Base-by-base conservation (phyloP, 2,329 filamentous ascomycete genomes). In the Epichloe amarillans region DNA sequence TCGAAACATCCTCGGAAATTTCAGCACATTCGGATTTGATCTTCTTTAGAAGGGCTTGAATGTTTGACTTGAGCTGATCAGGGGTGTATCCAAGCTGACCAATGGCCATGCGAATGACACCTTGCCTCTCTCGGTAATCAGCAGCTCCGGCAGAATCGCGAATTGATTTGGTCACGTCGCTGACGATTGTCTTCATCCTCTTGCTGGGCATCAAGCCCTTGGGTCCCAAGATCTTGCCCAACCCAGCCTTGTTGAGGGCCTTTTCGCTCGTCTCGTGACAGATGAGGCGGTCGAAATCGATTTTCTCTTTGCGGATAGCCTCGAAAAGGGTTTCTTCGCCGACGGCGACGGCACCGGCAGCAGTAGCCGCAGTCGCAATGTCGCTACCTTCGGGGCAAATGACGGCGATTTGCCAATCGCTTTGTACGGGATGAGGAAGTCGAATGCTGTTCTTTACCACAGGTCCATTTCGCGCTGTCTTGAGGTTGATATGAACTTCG, bases 31-130 rank as follows among this genome's bases (percentile, higher is more conserved):
- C 88, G 60, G 80, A 80, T 79, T 88, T 95, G 58, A 97, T 65
- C 60, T 82, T 75, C 21, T 77, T 76, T 61, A 97, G 74, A 55
- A 95, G 80, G 23, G 80, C 73, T 69, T 83, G 85, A 65, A 98
- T 77, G 65, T 98, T 98, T 56, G 80, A 80, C 63, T 84, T 80
- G 69, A 98, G 70, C 76, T 93, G 82, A 60, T 93, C 83, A 3
- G 93, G 89, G 6, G 88, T 87, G 69, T 95, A 95, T 1, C 80
- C 85, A 63, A 98, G 69, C 70, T 96, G 89, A 5, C 91, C 93
- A 54, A 98, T 79, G n/a, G 89, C 84, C 75, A 97, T 79, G 53
- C 90, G 77, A 50, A 98, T 80, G 33, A 93, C 87, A 15, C 89
- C 93, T 57, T 83, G 69, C 58, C 84, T 78, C 72, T 98, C 93